Conservation (phyloP, 352 stramenopile genomes). For the Peronospora belbahrii region DNA sequence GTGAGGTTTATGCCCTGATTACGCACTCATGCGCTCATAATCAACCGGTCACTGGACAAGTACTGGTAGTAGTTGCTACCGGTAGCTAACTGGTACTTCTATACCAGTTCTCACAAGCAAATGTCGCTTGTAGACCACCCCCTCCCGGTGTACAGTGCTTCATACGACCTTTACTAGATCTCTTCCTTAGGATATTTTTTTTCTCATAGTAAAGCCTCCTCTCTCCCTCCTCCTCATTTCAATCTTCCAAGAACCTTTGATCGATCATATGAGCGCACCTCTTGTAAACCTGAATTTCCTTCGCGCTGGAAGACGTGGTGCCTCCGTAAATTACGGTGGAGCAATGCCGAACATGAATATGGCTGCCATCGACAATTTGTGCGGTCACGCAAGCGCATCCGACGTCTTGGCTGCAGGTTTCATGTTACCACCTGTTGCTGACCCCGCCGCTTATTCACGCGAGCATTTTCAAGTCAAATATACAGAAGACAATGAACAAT, state of each 20-base stretch:
- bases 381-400: slow-evolving; percentile 11
- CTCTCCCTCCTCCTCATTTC: too few relatives aligned
- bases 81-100: slow-evolving; percentile 1
- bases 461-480: slow-evolving; percentile 96
- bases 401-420: slow-evolving; percentile 50
- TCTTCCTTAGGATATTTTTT: slow-evolving; percentile 3
- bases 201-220: not conserved
- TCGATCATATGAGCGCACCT: slow-evolving; percentile 27
- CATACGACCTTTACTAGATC: slow-evolving; percentile 4
- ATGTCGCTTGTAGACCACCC: not conserved
- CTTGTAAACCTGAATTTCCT: slow-evolving; percentile 64
- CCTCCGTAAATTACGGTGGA: slow-evolving; percentile 60
- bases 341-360: slow-evolving; percentile 73
- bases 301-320: slow-evolving; percentile 52
- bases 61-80: not conserved
- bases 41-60: not conserved
- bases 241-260: not conserved
- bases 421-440: slow-evolving; percentile 57
- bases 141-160: slow-evolving; percentile 1
- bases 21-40: not conserved
- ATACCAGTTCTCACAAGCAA: too few relatives aligned
- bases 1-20: not conserved
- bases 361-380: slow-evolving; percentile 26
- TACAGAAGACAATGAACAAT: slow-evolving; percentile 92
- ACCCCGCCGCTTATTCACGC: slow-evolving; percentile 93